A percentile compares a stretch with the other conserved stretches of the same genome.
These are phyloP conservation scores for Francoa sonchifolia DNA, from an alignment of 441 rosid genomes.

Conservation along the genomic window DNA sequence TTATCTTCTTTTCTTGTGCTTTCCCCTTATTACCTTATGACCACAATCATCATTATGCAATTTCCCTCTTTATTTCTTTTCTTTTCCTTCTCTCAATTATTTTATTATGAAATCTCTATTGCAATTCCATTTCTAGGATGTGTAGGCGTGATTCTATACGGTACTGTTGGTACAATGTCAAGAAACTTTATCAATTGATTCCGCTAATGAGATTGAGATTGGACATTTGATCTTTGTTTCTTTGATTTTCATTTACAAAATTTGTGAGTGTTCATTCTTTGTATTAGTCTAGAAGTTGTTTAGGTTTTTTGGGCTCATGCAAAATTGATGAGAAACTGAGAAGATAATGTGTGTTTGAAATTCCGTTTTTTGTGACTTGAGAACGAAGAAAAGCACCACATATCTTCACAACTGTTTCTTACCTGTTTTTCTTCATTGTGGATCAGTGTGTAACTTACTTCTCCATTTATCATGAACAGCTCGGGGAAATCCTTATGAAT, in stretches of 20 bases:
- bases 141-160: neutral
- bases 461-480: conserved; percentile 16
- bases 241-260: no score
- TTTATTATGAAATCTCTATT: conserved; percentile 1
- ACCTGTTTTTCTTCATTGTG: neutral
- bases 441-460: neutral
- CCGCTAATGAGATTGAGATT: no score
- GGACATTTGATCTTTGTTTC: no score
- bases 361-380: conserved; percentile 25
- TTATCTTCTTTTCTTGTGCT: conserved; percentile 20
- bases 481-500: conserved; percentile 25
- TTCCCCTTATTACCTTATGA: conserved; percentile 13
- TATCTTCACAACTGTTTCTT: conserved; percentile 6
- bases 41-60: conserved; percentile 11
- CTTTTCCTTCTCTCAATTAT: neutral
- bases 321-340: conserved; percentile 6
- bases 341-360: no score
- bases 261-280: no score
- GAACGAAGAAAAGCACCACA: conserved; percentile 26
- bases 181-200: no score
- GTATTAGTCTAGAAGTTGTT: no score
- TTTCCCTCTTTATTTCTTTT: neutral
- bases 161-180: neutral
- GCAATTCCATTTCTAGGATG: neutral
- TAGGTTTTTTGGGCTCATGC: no score